phyloP scores from a whole-genome alignment of 352 stramenopile species.

The Phytophthora niederhauseri region DNA sequence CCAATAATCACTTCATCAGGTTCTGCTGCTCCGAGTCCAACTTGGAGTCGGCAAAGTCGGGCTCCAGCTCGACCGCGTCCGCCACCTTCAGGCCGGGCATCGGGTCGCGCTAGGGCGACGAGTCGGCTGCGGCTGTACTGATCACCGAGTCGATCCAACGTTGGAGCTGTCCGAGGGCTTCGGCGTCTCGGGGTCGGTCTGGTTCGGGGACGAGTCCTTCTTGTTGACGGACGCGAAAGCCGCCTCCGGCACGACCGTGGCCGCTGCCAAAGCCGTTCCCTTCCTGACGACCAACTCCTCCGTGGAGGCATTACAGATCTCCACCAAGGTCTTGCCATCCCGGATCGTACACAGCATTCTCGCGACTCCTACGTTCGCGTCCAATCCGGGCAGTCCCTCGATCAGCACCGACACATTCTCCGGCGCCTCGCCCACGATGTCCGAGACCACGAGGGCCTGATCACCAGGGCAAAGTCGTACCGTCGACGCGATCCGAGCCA shows the following conservation, averaged over 20 bases:
- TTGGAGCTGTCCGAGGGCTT: background rate
- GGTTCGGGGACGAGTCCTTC: background rate
- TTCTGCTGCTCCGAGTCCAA: background rate
- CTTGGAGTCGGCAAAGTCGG: background rate
- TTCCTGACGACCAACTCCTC: background rate
- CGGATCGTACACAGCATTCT: background rate
- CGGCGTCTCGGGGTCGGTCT: background rate
- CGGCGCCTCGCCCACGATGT: background rate
- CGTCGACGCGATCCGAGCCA: background rate
- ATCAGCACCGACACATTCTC: background rate
- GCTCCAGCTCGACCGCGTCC: background rate
- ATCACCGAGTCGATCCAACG: background rate
- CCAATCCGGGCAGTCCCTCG: background rate
- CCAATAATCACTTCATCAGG: background rate
- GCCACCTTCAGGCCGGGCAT: background rate
- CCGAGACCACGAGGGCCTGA: background rate
- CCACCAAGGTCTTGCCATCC: background rate
- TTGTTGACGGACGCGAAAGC: background rate
- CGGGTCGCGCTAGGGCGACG: background rate
- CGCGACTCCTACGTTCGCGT: background rate
- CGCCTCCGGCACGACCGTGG: background rate
- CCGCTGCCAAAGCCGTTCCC: background rate
- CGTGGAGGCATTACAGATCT: slow-evolving; percentile 3
- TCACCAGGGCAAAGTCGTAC: background rate
- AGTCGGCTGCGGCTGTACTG: background rate